These are phyloP conservation scores for Kwoniella sp. DNA, from an alignment of 768 basidiomycete species.

Conservation along the genomic window DNA sequence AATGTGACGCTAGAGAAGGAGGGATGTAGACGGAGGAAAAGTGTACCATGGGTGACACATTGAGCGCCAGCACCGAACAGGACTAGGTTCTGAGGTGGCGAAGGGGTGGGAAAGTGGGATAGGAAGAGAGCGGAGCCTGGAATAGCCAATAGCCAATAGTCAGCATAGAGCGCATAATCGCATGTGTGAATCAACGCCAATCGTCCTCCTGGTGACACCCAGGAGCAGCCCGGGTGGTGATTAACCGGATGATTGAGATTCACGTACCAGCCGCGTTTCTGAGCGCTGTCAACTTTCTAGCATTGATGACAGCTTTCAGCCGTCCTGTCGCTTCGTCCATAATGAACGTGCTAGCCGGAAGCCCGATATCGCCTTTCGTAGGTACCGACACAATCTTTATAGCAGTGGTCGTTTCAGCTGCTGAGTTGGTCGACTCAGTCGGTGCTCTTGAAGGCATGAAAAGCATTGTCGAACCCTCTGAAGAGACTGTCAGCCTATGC, in stretches of 20 bases:
- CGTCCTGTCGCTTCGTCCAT: slow-evolving; percentile 71
- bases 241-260: no score
- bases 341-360: slow-evolving; percentile 76
- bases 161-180: no score
- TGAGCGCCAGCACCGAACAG: slow-evolving; percentile 52
- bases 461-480: slow-evolving; percentile 64
- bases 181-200: no score
- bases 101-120: slow-evolving; percentile 16
- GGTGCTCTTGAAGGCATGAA: slow-evolving; percentile 79
- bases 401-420: slow-evolving; percentile 61
- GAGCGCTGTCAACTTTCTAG: slow-evolving; percentile 73
- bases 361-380: slow-evolving; percentile 59
- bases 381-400: slow-evolving; percentile 84
- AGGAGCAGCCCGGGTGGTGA: no score
- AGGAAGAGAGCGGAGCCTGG: slow-evolving; percentile 49
- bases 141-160: background rate
- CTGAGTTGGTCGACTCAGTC: background rate
- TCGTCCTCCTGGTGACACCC: no score
- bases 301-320: slow-evolving; percentile 76
- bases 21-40: slow-evolving; percentile 41
- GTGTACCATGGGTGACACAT: slow-evolving; percentile 42
- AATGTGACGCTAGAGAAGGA: slow-evolving; percentile 37
- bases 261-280: slow-evolving; percentile 75
- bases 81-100: slow-evolving; percentile 27
- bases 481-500: slow-evolving; percentile 64